Percentiles rank a stretch among this genome's conserved stretches.
These are phyloP conservation scores for Cystobasidium slooffiae DNA, from an alignment of 1,284 basidiomycete genomes.

Conservation along the genomic window DNA sequence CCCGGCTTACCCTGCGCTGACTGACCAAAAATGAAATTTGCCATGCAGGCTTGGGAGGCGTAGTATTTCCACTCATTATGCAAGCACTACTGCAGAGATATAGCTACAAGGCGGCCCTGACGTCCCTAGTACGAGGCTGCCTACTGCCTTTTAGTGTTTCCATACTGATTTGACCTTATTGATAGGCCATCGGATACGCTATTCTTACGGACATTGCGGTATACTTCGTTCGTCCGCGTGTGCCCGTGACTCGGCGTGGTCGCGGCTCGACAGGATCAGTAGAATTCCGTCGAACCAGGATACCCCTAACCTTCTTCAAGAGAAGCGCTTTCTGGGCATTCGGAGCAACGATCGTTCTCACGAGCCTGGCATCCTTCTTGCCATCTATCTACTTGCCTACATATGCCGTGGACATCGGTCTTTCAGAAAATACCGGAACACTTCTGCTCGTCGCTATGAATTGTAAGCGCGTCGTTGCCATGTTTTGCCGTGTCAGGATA, in stretches of 20 bases:
- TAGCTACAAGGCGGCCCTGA: constrained; percentile 57
- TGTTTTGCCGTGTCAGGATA: neutral
- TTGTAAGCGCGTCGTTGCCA: constrained; percentile 45
- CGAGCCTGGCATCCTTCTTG: constrained; percentile 57
- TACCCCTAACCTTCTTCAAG: constrained; percentile 53
- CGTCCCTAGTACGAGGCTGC: constrained; percentile 49
- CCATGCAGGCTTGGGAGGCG: constrained; percentile 55
- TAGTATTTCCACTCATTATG: constrained; percentile 57
- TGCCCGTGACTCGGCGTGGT: constrained; percentile 6
- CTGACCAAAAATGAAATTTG: neutral
- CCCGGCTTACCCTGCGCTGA: constrained; percentile 1
- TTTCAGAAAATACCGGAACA: constrained; percentile 54
- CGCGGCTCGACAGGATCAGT: neutral
- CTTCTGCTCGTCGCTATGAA: constrained; percentile 57
- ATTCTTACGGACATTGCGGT: constrained; percentile 17
- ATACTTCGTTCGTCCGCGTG: constrained; percentile 17
- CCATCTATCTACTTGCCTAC: constrained; percentile 57
- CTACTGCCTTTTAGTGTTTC: neutral
- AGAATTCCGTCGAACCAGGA: constrained; percentile 18
- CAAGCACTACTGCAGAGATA: constrained; percentile 54
- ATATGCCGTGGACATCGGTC: constrained; percentile 55
- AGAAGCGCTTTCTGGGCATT: constrained; percentile 52
- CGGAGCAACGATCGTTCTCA: constrained; percentile 53
- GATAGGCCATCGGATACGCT: constrained; percentile 29
- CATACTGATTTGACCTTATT: neutral